Evolutionary conservation across 2,329 filamentous ascomycete genomes (phyloP).

Genomic region (Phyllosticta citribraziliensis): DNA sequence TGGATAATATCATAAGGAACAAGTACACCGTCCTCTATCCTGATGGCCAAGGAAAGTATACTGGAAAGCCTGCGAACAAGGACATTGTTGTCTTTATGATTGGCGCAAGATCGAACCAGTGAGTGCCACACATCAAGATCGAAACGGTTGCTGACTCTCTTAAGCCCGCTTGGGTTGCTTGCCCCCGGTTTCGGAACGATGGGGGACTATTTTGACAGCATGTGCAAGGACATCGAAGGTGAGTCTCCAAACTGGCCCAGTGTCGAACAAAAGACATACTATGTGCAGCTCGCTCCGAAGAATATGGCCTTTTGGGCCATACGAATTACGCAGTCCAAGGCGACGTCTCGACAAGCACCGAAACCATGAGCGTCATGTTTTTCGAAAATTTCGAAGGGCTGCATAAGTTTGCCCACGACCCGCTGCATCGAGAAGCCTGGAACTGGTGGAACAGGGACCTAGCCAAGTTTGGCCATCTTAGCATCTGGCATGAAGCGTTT

Average conservation of each 20-base stretch:
- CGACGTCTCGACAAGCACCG: constrained; percentile 31
- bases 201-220: constrained; percentile 28
- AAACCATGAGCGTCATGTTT: constrained; percentile 38
- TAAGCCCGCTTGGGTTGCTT: constrained; percentile 39
- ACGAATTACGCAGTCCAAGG: constrained; percentile 32
- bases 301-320: background rate
- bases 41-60: constrained; percentile 22
- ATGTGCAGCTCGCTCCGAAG: background rate
- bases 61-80: constrained; percentile 19
- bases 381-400: constrained; percentile 42
- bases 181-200: constrained; percentile 36
- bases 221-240: constrained; percentile 26
- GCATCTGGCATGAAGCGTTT: constrained; percentile 48
- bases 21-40: constrained; percentile 33
- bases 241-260: constrained; percentile 24
- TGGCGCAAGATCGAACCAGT: constrained; percentile 27
- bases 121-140: background rate
- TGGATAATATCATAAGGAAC: constrained; percentile 24
- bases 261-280: background rate
- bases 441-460: constrained; percentile 36
- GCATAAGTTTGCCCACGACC: constrained; percentile 43
- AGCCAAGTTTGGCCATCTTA: constrained; percentile 32
- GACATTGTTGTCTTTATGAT: constrained; percentile 31
- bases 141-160: background rate
- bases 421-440: constrained; percentile 41